Percentiles rank a stretch among this genome's conserved stretches.
Evolutionary conservation across 2,329 filamentous ascomycete genomes (phyloP).

Genomic region (Falciphora oryzae): DNA sequence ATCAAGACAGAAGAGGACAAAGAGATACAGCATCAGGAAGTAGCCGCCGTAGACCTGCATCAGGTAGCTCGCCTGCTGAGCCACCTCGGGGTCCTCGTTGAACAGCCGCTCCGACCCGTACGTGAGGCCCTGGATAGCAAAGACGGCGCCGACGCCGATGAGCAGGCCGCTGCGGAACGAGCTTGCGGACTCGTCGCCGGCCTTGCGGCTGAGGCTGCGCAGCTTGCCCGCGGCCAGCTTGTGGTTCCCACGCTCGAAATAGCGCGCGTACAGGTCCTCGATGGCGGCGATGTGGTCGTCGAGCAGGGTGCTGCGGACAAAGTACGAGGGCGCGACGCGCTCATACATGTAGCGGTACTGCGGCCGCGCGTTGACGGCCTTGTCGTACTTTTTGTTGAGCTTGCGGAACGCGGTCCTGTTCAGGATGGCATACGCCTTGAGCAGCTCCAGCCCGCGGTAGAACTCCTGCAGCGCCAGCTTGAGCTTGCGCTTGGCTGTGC

Average conservation of each 20-base stretch:
- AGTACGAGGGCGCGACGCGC: constrained; percentile 84
- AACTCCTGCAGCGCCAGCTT: constrained; percentile 90
- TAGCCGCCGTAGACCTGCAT: constrained; percentile 91
- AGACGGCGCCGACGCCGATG: constrained; percentile 62
- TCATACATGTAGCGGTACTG: constrained; percentile 80
- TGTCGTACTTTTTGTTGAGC: constrained; percentile 99
- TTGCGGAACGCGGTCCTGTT: constrained; percentile 94
- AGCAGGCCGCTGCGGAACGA: constrained; percentile 59
- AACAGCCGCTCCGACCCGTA: constrained; percentile 51
- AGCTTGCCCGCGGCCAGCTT: constrained; percentile 88
- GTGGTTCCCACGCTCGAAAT: constrained; percentile 89
- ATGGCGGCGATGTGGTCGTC: constrained; percentile 74
- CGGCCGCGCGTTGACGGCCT: constrained; percentile 73
- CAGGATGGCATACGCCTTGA: constrained; percentile 85
- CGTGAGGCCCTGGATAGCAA: constrained; percentile 59
- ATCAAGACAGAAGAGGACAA: constrained; percentile 78
- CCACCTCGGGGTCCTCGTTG: constrained; percentile 40
- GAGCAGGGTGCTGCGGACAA: constrained; percentile 81
- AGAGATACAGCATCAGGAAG: constrained; percentile 75
- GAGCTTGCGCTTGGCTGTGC: constrained; percentile 82
- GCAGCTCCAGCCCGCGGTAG: constrained; percentile 82
- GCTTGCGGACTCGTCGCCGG: constrained; percentile 48
- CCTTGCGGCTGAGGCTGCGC: constrained; percentile 61
- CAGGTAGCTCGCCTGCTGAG: constrained; percentile 58
- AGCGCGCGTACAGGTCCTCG: constrained; percentile 88